Base-by-base conservation (phyloP, 805 yeast species). In the Ogataea saltuana region DNA sequence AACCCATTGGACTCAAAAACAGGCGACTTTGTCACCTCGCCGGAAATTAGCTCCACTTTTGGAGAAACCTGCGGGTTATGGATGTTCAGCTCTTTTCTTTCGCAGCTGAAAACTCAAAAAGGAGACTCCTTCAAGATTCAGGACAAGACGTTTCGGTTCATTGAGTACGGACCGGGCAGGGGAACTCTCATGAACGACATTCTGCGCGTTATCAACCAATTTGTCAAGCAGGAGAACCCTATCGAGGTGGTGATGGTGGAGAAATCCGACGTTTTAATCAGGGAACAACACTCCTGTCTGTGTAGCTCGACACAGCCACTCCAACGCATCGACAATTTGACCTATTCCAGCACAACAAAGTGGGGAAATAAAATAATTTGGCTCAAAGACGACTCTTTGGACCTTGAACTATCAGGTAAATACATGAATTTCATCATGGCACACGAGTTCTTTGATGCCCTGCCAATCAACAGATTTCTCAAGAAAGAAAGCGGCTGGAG, bases 371-470 rank as follows among this genome's bases (percentile, higher is more conserved):
- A 61, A 0, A 65, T 87, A 3, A 63, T 60, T n/a, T 82, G 87
- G 87, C 69, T 75, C 3, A 60, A 56, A 41, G 61, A 78, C 43
- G 81, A 81, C 6, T 81, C 77, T 47, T 68, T 70, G 35, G 82
- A 78, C 44, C 61, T 76, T 4, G 60, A 53, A 2, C 44, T 44
- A 6, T 56, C 54, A 21, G 28, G 41, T 4, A 45, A 50, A 2
- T 54, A 58, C 28, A 58, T 86, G 32, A 83, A 85, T 46, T 87
- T 78, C 58, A 70, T 85, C 4, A 60, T 88, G 41, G 93, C 95
- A 0, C 96, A 88, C 59, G 96, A 88, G 61, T 88, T 88, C 55
- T 88, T 83, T 58, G 96, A 88, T 63, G 95, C 96, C 0, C 67
- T 88, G 43, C 95, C 96, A 0, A 80, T 88, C 18, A 80, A 83